Evolutionary conservation across 176 grass and related monocot species (phyloP), one percentile per base, ranked within the genome.

Genomic region (Triticum aestivum): DNA sequence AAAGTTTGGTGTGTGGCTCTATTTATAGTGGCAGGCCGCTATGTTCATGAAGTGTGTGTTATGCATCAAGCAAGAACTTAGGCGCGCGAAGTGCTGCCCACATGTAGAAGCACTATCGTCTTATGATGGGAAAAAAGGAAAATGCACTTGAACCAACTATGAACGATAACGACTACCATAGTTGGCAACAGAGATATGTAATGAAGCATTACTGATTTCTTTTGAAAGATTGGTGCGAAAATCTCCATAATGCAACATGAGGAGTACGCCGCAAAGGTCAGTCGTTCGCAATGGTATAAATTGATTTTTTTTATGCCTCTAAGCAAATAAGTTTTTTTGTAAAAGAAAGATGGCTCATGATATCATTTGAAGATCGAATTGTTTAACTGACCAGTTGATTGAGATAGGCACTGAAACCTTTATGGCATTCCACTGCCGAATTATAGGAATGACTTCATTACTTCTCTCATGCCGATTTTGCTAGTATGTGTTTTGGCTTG

Each of bases 11-110:
- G 47, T 23, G 4, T 13, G 49, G 70, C 20, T 18, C n/a, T 89
- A 89, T 86, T 82, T 89, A 89, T 82, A 82, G 61, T 5, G 5
- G 21, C 18, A 10, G 58, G 3, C 18, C 0, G 4, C n/a, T 11
- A 26, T 63, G 61, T 63, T 5, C 61, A 26, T 18, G 51, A 18
- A 17, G 44, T 52, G 45, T 52, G 14, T 32, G 14, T 20, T 52
- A 26, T 75, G 44, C 14, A 52, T 52, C 24, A 15, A 41, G n/a
- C 13, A 69, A 20, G 65, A 30, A 34, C 27, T 30, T 29, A 65
- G 29, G 26, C 5, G 26, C 6, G 12, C 26, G 0, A 32, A 32
- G 63, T 66, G 63, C 26, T 6, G 51, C 15, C 51, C 51, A 54
- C 64, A 67, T 17, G n/a, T 73, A 73, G 41, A 49, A 75, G 39